Conservation (phyloP, 78 protist genomes). For the Dictyostelium capitatum region DNA sequence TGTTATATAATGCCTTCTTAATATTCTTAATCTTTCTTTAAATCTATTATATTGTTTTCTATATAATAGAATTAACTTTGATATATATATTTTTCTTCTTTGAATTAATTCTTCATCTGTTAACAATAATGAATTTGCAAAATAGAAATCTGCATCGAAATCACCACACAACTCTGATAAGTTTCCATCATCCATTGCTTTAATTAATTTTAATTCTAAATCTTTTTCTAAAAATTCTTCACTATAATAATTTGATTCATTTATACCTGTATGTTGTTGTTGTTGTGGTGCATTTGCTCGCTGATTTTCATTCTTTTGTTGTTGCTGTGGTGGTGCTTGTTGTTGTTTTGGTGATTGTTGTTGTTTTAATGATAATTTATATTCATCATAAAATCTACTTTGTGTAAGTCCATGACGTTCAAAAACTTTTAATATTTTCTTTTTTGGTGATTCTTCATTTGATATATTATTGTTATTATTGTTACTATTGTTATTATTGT, state of each 20-base stretch:
- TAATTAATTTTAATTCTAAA: slow-evolving; percentile 20
- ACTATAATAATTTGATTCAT: slow-evolving; percentile 26
- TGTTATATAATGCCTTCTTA: slow-evolving; percentile 68
- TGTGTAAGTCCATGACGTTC: slow-evolving; percentile 46
- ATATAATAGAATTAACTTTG: slow-evolving; percentile 42
- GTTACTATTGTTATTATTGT: no score
- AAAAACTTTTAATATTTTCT: slow-evolving; percentile 1
- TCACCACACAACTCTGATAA: slow-evolving; percentile 17
- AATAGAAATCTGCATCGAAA: slow-evolving; percentile 58
- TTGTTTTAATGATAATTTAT: neutral
- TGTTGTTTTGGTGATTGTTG: neutral
- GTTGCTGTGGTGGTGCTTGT: slow-evolving; percentile 9
- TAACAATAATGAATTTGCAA: neutral
- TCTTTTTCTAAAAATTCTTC: slow-evolving; percentile 17
- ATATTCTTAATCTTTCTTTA: slow-evolving; percentile 64
- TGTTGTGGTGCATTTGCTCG: neutral
- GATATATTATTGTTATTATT: neutral
- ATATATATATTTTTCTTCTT: slow-evolving; percentile 49
- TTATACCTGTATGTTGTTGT: slow-evolving; percentile 1
- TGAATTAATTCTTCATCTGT: slow-evolving; percentile 58
- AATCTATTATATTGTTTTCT: slow-evolving; percentile 59
- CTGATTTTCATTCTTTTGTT: neutral
- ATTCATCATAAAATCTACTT: slow-evolving; percentile 51
- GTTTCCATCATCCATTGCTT: slow-evolving; percentile 5
- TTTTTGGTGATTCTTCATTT: slow-evolving; percentile 11